Conservation (phyloP, 176 grass and related monocot species). For the Pontederia crassipes region DNA sequence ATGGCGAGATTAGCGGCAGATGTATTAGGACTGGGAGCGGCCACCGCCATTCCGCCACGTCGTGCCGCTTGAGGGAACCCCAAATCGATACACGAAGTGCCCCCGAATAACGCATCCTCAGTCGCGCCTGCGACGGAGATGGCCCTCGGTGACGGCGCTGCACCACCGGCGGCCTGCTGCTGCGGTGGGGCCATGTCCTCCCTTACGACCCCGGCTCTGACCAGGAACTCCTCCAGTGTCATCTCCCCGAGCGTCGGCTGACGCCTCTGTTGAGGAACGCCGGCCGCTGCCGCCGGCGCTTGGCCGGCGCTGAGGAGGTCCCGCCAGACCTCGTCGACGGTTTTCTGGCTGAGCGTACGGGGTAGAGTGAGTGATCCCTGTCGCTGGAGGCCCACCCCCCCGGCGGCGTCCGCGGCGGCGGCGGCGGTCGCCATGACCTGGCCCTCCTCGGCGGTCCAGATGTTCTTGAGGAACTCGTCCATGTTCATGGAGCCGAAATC, state of each 20-base stretch:
- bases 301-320: slow-evolving; percentile 34
- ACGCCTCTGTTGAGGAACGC: slow-evolving; percentile 11
- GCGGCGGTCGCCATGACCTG: slow-evolving; percentile 39
- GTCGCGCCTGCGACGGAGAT: slow-evolving; percentile 21
- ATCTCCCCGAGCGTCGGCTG: slow-evolving; percentile 80
- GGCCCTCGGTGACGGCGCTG: slow-evolving; percentile 6
- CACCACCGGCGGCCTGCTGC: background rate
- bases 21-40: slow-evolving; percentile 20
- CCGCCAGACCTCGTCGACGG: slow-evolving; percentile 85
- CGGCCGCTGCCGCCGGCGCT: slow-evolving; percentile 27
- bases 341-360: slow-evolving; percentile 79
- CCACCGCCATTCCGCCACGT: background rate
- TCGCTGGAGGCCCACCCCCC: slow-evolving; percentile 33
- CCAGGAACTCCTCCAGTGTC: slow-evolving; percentile 83
- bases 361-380: slow-evolving; percentile 74
- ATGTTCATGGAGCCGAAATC: slow-evolving; percentile 92
- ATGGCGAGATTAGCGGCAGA: slow-evolving; percentile 3
- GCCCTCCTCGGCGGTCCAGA: slow-evolving; percentile 90
- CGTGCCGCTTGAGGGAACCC: background rate
- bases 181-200: slow-evolving; percentile 26
- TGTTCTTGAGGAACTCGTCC: slow-evolving; percentile 90
- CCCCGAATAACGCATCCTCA: slow-evolving; percentile 30
- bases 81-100: background rate
- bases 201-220: slow-evolving; percentile 59
- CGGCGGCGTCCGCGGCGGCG: background rate